Evolutionary conservation across 2,329 filamentous ascomycete genomes (phyloP), one percentile per base, ranked within the genome.

Genomic region (Westerdykella ornata): DNA sequence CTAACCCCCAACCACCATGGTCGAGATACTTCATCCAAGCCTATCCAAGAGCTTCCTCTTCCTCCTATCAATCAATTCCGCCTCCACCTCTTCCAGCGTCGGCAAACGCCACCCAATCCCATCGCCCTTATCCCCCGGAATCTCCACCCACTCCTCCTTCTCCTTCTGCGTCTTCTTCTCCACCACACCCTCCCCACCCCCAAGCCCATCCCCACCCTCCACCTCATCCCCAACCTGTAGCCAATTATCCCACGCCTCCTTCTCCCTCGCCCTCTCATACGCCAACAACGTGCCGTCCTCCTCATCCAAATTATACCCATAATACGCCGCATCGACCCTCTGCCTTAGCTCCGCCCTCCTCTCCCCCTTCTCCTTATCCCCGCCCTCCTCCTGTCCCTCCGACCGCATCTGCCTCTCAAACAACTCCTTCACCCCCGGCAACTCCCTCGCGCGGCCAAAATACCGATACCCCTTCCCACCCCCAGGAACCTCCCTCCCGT

Each of bases 401-500:
- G 64, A 63, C 47, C 57, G 40, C 37, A 42, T 35, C 45, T 64
- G 58, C 33, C 59, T 44, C 48, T 65, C 61, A 44, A 65, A 65
- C 63, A 98, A 72, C 71, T 98, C 92, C 67, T 96, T 96, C 5
- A 98, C 92, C 38, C 92, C 92, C 0, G 92, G 92, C 26, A 98
- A 67, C 51, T 97, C 92, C 59, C 77, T 79, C 38, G 92, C 92
- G 3, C 92, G 75, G 0, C 92, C 92, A 70, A 95, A 98, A 47
- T 68, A 68, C 48, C 86, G 78, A 72, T 97, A 97, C 2, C 90
- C 90, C 60, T 89, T 94, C 34, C 87, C 88, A 28, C 85, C 86
- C 26, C 73, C 73, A 6, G 73, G 73, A 29, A 78, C 71, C 56
- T 77, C 74, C 40, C 69, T 65, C 2, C 75, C 75, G 40, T 77